A percentile compares a stretch with the other conserved stretches of the same genome.
Evolutionary conservation across 148 eudicot genomes (phyloP).

Genomic region (Salicornia ramosissima): DNA sequence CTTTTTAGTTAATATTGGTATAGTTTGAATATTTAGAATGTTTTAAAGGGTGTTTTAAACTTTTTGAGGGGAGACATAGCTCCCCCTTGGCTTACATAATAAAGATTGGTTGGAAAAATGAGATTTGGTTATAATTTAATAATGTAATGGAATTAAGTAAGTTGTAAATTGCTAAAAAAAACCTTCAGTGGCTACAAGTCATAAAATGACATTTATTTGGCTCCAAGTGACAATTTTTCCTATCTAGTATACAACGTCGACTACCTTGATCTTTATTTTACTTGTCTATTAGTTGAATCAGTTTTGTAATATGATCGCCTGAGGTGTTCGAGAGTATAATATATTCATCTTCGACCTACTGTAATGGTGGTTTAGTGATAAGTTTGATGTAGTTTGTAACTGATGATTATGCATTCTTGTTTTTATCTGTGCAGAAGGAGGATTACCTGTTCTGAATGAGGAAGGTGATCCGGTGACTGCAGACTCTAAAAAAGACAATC

Average conservation of each 20-base stretch:
- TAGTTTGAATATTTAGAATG: too few relatives aligned
- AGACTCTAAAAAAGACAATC: slow-evolving; percentile 48
- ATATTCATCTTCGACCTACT: not conserved
- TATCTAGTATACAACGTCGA: not conserved
- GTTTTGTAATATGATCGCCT: not conserved
- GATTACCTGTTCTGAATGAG: slow-evolving; percentile 79
- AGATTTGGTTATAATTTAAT: too few relatives aligned
- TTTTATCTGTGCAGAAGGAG: slow-evolving; percentile 49
- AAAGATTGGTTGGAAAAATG: too few relatives aligned
- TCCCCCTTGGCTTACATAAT: too few relatives aligned
- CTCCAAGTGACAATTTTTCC: too few relatives aligned
- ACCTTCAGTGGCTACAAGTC: too few relatives aligned
- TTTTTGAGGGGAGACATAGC: too few relatives aligned
- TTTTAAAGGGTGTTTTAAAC: too few relatives aligned
- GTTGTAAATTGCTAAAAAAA: too few relatives aligned
- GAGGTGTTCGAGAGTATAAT: not conserved
- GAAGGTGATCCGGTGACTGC: slow-evolving; percentile 62
- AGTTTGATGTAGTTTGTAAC: not conserved
- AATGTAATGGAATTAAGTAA: too few relatives aligned
- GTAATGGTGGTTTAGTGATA: not conserved
- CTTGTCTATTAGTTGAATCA: not conserved
- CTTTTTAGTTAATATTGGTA: too few relatives aligned
- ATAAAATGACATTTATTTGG: too few relatives aligned
- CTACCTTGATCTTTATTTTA: not conserved
- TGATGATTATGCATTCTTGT: not conserved